Evolutionary conservation across 441 rosid genomes (phyloP).

Genomic region (Viola pubescens): DNA sequence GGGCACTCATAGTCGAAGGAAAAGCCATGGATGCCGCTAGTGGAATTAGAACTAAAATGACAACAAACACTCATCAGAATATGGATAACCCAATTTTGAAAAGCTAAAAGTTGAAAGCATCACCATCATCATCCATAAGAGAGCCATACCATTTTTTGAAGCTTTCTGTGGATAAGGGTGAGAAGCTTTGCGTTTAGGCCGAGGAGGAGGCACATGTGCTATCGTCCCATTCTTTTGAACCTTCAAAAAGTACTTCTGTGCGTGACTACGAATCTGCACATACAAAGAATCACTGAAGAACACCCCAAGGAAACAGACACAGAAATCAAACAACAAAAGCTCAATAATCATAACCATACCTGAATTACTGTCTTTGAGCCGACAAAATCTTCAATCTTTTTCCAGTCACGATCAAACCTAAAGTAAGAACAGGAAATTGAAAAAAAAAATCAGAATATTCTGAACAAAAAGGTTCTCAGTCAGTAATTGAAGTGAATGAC

Average conservation of each 20-base stretch:
- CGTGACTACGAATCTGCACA: conserved; percentile 89
- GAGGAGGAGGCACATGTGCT: conserved; percentile 89
- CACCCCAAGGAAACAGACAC: background rate
- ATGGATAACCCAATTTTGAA: conserved; percentile 2
- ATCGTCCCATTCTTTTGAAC: conserved; percentile 78
- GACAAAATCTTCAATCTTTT: conserved; percentile 85
- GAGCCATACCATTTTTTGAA: conserved; percentile 54
- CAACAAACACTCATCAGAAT: conserved; percentile 12
- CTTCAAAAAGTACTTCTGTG: conserved; percentile 83
- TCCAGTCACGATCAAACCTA: conserved; percentile 96
- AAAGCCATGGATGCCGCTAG: conserved; percentile 47
- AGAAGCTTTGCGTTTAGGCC: conserved; percentile 84
- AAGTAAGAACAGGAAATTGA: background rate
- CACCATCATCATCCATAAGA: conserved; percentile 15
- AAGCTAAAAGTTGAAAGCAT: background rate
- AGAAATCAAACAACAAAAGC: conserved; percentile 12
- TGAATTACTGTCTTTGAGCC: conserved; percentile 92
- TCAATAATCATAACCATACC: conserved; percentile 33
- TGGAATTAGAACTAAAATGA: conserved; percentile 45
- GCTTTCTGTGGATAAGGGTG: conserved; percentile 93
- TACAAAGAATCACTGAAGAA: conserved; percentile 16
- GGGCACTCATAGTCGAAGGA: conserved; percentile 35
- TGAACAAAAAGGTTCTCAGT: no score
- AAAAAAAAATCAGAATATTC: conserved; percentile 16
- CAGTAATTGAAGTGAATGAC: no score